phyloP scores from a whole-genome alignment of 768 basidiomycete species.

The Mycena alexandri region DNA sequence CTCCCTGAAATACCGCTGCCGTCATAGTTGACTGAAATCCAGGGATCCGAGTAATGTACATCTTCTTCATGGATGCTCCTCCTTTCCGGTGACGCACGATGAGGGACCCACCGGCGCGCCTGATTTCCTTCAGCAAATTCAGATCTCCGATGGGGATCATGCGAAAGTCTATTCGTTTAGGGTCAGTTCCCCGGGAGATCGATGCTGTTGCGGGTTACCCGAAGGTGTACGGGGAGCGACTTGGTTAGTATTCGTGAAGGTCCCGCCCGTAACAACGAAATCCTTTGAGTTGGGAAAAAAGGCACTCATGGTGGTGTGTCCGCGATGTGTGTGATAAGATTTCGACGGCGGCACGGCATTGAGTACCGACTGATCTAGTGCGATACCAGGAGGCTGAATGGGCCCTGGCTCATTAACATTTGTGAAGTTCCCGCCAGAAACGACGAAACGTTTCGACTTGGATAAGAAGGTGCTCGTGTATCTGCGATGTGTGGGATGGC shows the following conservation, averaged over 20 bases:
- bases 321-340: no score
- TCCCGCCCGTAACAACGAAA: neutral
- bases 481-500: neutral
- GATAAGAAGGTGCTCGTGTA: slow-evolving; percentile 6
- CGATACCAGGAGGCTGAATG: no score
- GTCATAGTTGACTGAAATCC: neutral
- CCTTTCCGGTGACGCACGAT: neutral
- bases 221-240: no score
- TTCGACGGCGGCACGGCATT: no score
- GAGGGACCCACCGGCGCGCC: no score
- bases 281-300: neutral
- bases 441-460: no score
- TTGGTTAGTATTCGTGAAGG: neutral
- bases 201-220: no score
- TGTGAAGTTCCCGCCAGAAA: no score
- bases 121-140: neutral
- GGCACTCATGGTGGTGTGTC: no score
- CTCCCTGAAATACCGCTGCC: neutral
- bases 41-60: neutral
- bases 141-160: neutral
- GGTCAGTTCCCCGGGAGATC: no score
- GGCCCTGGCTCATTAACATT: no score
- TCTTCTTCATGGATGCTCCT: neutral
- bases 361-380: no score
- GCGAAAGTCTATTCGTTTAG: neutral